Evolutionary conservation across 495 filamentous ascomycete genomes (phyloP).

Genomic region (Xylaria longipes): DNA sequence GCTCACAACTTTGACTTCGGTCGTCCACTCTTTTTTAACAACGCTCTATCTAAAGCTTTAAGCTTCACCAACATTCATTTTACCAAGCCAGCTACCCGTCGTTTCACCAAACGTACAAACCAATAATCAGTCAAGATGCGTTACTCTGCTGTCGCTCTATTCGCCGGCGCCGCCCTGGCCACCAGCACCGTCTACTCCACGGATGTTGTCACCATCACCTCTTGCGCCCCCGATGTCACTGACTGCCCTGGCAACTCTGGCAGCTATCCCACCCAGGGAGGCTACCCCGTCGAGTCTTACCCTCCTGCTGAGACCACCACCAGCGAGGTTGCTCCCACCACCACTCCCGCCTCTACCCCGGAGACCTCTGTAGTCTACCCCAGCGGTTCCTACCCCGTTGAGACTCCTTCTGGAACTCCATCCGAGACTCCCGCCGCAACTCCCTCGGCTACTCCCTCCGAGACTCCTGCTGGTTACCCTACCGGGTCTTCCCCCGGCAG

Average conservation of each 20-base stretch:
- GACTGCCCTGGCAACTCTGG: conserved; percentile 55
- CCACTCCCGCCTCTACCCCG: conserved; percentile 7
- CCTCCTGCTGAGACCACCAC: conserved; percentile 46
- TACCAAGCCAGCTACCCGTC: conserved; percentile 38
- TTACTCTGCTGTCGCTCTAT: conserved; percentile 56
- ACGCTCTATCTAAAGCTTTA: conserved; percentile 47
- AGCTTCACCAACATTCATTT: conserved; percentile 50
- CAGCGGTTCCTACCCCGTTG: conserved; percentile 1
- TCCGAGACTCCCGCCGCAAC: neutral
- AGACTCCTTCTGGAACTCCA: neutral
- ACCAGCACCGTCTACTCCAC: conserved; percentile 61
- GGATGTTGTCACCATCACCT: conserved; percentile 64
- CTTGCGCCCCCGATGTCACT: conserved; percentile 55
- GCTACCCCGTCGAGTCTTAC: conserved; percentile 35
- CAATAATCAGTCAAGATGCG: conserved; percentile 58
- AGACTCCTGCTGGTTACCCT: conserved; percentile 10
- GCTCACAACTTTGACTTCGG: conserved; percentile 62
- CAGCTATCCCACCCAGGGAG: conserved; percentile 31
- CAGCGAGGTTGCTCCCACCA: conserved; percentile 35
- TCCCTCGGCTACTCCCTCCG: neutral
- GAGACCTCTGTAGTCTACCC: conserved; percentile 3
- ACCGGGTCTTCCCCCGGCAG: conserved; percentile 15
- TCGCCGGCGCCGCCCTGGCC: conserved; percentile 60
- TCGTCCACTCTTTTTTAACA: conserved; percentile 62
- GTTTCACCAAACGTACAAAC: conserved; percentile 43